Evolutionary conservation across 352 stramenopile genomes (phyloP).

Genomic region (Phytophthora foliorum): DNA sequence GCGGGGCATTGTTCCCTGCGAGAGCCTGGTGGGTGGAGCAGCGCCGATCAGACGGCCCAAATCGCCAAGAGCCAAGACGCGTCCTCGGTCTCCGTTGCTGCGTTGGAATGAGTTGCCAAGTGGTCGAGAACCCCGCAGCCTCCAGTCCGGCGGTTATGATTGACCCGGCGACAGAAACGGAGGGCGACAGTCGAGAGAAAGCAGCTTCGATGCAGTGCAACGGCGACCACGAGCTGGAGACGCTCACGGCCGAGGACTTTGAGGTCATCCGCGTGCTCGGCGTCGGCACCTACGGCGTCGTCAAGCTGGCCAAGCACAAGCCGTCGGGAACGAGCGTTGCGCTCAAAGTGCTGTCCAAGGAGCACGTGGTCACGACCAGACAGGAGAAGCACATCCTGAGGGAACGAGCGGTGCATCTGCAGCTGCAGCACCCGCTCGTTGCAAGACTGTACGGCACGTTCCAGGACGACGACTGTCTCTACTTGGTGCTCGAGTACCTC

Average conservation of each 20-base stretch:
- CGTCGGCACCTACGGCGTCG: conserved; percentile 81
- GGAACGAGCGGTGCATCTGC: conserved; percentile 74
- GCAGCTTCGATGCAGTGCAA: not conserved
- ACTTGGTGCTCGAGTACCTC: conserved; percentile 84
- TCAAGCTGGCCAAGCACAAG: conserved; percentile 80
- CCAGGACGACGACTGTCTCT: conserved; percentile 86
- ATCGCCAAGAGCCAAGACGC: not conserved
- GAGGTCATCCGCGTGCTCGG: conserved; percentile 78
- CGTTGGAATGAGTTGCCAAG: conserved; percentile 39
- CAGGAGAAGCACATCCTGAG: conserved; percentile 85
- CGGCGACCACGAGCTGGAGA: conserved; percentile 48
- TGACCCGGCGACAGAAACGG: conserved; percentile 9
- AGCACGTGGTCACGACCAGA: conserved; percentile 75
- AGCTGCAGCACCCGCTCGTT: conserved; percentile 77
- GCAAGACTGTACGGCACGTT: conserved; percentile 81
- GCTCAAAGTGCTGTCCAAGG: conserved; percentile 82
- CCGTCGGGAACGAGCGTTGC: conserved; percentile 69
- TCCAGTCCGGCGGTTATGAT: conserved; percentile 30
- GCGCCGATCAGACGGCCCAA: conserved; percentile 16
- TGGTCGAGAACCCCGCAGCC: conserved; percentile 13
- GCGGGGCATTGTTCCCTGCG: conserved; percentile 8
- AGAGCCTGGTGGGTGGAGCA: conserved; percentile 28
- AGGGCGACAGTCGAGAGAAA: conserved; percentile 17
- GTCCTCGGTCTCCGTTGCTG: conserved; percentile 9
- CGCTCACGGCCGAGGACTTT: conserved; percentile 63